Percentiles rank a stretch among this genome's conserved stretches.
Evolutionary conservation across 371 early-diverging fungal genomes (phyloP).

Genomic region (Syncephalastrum contaminatum): DNA sequence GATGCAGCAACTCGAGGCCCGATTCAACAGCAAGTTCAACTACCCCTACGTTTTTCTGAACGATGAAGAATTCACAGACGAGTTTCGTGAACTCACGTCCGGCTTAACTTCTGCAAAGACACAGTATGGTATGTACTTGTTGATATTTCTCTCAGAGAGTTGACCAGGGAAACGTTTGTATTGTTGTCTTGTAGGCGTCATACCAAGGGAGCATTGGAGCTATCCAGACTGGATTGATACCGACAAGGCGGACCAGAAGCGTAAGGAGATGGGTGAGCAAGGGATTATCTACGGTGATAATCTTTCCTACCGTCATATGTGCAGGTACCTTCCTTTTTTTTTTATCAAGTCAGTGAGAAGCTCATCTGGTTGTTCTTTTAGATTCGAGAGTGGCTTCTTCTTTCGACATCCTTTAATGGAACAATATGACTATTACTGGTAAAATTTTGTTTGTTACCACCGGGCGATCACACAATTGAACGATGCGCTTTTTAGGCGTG

Average conservation of each 20-base stretch:
- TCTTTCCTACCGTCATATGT: slow-evolving; percentile 92
- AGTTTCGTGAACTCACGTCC: slow-evolving; percentile 65
- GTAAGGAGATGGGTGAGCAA: slow-evolving; percentile 61
- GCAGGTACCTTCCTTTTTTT: slow-evolving; percentile 46
- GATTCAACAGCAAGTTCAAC: slow-evolving; percentile 78
- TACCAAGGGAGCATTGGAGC: slow-evolving; percentile 79
- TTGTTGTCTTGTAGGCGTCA: slow-evolving; percentile 39
- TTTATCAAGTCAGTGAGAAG: neutral
- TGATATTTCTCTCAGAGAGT: neutral
- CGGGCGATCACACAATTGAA: too few relatives aligned
- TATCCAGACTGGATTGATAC: slow-evolving; percentile 81
- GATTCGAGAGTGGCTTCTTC: slow-evolving; percentile 89
- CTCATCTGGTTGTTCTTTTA: slow-evolving; percentile 9
- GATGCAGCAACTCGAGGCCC: slow-evolving; percentile 74
- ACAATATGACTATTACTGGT: slow-evolving; percentile 91
- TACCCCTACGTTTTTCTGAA: slow-evolving; percentile 91
- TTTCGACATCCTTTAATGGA: slow-evolving; percentile 74
- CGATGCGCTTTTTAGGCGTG: slow-evolving; percentile 36
- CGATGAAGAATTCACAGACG: slow-evolving; percentile 76
- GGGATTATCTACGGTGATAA: slow-evolving; percentile 82
- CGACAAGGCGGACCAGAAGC: slow-evolving; percentile 54
- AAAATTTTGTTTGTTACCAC: neutral
- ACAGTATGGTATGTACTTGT: slow-evolving; percentile 34
- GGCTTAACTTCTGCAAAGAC: slow-evolving; percentile 53
- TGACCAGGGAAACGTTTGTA: neutral